A percentile compares a stretch with the other conserved stretches of the same genome.
Evolutionary conservation across 2,329 filamentous ascomycete genomes (phyloP).

Genomic region (Fusarium falciforme): DNA sequence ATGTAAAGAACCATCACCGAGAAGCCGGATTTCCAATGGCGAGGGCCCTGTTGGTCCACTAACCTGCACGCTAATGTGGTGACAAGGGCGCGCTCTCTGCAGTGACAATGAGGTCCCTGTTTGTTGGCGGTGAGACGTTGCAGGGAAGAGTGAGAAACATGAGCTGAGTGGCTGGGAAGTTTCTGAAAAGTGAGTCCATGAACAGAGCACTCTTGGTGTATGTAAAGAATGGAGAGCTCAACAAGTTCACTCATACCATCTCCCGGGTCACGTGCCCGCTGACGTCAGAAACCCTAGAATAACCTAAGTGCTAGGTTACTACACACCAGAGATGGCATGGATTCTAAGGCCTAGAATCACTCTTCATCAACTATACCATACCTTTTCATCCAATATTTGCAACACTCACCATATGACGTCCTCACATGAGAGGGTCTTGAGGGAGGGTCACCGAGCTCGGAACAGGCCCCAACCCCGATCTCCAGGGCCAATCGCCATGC

Average conservation of each 20-base stretch:
- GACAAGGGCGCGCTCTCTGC: background rate
- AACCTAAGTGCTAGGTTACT: background rate
- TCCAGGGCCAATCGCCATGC: constrained; percentile 24
- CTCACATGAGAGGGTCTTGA: constrained; percentile 7
- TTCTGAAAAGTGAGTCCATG: background rate
- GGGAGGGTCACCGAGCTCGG: constrained; percentile 3
- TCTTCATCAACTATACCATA: background rate
- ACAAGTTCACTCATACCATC: background rate
- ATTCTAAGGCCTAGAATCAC: background rate
- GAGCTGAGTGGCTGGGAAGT: background rate
- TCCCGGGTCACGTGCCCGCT: background rate
- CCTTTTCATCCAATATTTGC: background rate
- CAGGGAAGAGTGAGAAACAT: background rate
- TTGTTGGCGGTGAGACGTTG: constrained; percentile 11
- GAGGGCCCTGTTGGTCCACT: constrained; percentile 28
- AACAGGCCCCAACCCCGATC: constrained; percentile 8
- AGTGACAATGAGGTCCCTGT: background rate
- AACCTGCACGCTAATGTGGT: background rate
- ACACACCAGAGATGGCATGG: background rate
- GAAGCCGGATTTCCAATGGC: constrained; percentile 37
- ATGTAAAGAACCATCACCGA: constrained; percentile 5
- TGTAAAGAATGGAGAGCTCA: background rate
- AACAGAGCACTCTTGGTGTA: background rate
- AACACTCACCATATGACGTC: constrained; percentile 23
- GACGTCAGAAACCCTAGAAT: background rate